Percentiles rank a stretch among this genome's conserved stretches.
These are phyloP conservation scores for Eucalyptus tenuipes DNA, from an alignment of 345 rosid genomes.

Conservation along the genomic window DNA sequence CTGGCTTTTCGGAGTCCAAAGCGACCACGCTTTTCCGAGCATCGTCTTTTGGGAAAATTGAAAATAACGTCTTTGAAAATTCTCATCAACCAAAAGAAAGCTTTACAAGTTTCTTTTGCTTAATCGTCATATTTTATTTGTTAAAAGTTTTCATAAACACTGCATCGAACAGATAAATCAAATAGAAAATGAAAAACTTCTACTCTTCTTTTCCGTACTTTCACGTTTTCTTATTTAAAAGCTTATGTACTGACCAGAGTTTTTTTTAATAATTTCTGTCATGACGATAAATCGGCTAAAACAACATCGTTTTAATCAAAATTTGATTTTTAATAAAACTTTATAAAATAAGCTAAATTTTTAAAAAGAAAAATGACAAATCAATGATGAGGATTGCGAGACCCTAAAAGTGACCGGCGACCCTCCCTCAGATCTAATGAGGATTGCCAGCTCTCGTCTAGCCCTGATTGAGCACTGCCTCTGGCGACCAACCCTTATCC, in stretches of 20 bases:
- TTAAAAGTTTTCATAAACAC: background rate
- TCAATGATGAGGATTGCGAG: accelerated
- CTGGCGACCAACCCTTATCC: accelerated
- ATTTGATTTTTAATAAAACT: too few relatives aligned
- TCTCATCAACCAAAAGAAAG: background rate
- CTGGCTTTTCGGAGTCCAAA: background rate
- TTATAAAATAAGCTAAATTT: background rate
- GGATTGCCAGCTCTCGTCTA: accelerated
- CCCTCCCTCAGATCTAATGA: background rate
- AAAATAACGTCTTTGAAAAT: background rate
- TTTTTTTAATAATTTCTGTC: too few relatives aligned
- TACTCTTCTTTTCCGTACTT: background rate
- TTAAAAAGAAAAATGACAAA: background rate
- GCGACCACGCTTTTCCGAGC: background rate
- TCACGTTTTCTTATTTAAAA: background rate
- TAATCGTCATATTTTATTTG: background rate
- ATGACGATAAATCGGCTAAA: accelerated
- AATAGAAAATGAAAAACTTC: background rate
- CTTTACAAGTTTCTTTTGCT: background rate
- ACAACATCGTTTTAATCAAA: too few relatives aligned
- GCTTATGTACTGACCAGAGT: too few relatives aligned
- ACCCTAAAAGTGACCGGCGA: accelerated
- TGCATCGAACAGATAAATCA: background rate
- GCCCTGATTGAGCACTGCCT: accelerated
- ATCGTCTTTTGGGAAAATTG: background rate